Conservation (phyloP, 2,329 filamentous ascomycete species). For the Mycogone perniciosa region DNA sequence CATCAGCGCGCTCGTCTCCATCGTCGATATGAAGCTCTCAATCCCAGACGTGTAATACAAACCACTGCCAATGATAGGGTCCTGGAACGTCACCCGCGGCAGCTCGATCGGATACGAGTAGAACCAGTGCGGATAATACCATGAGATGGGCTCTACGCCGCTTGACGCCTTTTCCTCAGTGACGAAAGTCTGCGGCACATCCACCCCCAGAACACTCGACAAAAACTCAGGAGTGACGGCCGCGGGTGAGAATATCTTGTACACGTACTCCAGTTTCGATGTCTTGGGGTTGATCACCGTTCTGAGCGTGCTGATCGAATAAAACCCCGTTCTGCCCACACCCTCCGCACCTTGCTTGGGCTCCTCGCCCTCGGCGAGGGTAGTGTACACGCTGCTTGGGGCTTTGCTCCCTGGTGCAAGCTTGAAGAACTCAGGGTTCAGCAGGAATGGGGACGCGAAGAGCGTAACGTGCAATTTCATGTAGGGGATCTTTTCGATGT, state of each 20-base stretch:
- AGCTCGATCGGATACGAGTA: constrained; percentile 77
- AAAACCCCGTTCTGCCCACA: constrained; percentile 72
- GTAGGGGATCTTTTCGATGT: constrained; percentile 78
- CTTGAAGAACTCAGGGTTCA: constrained; percentile 69
- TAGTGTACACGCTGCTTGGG: constrained; percentile 77
- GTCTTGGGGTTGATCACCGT: constrained; percentile 56
- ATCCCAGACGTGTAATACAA: constrained; percentile 72
- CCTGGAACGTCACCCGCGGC: constrained; percentile 84
- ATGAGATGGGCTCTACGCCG: constrained; percentile 52
- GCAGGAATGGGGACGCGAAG: constrained; percentile 68
- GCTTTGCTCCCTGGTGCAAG: constrained; percentile 50
- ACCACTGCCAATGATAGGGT: constrained; percentile 59
- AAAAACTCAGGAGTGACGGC: constrained; percentile 48
- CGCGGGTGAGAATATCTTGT: constrained; percentile 59
- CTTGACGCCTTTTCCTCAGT: constrained; percentile 26
- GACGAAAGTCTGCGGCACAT: constrained; percentile 38
- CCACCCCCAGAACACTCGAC: constrained; percentile 43
- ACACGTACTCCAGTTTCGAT: constrained; percentile 47
- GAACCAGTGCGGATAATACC: constrained; percentile 74
- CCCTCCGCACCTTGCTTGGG: constrained; percentile 45
- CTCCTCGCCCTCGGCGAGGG: constrained; percentile 57
- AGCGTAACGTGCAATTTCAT: constrained; percentile 83
- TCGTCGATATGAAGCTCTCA: constrained; percentile 91
- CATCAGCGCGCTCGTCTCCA: constrained; percentile 94
- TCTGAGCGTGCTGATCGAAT: constrained; percentile 71